phyloP scores from a whole-genome alignment of 225 moss, liverwort and hornwort genomes.

The Lunularia cruciata region DNA sequence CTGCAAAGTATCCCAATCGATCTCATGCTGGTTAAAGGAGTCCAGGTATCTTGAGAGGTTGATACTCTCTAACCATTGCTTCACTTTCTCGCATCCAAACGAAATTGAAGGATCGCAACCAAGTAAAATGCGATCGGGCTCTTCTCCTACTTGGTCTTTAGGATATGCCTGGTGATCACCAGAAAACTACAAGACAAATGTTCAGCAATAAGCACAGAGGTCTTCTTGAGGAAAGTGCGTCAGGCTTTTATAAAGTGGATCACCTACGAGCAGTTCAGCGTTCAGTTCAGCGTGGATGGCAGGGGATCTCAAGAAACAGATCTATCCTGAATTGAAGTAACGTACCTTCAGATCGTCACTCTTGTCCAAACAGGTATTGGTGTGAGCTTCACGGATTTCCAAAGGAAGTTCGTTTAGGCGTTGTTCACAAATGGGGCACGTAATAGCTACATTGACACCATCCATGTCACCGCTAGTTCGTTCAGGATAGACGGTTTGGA shows the following conservation, averaged over 20 bases:
- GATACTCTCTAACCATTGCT: slow-evolving; percentile 64
- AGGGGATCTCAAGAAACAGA: too few species aligned
- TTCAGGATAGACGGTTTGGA: neutral
- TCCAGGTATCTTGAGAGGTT: slow-evolving; percentile 67
- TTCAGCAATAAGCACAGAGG: too few species aligned
- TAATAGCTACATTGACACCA: slow-evolving; percentile 4
- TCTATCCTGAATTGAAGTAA: too few species aligned
- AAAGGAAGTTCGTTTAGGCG: slow-evolving; percentile 38
- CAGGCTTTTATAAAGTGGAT: too few species aligned
- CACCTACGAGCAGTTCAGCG: too few species aligned
- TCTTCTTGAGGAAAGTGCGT: too few species aligned
- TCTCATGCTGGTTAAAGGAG: slow-evolving; percentile 78
- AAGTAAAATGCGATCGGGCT: slow-evolving; percentile 2
- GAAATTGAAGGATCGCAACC: slow-evolving; percentile 28
- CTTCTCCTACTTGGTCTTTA: neutral
- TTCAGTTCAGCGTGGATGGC: too few species aligned
- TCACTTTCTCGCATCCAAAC: slow-evolving; percentile 52
- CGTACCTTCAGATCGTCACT: slow-evolving; percentile 28
- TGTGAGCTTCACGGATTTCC: slow-evolving; percentile 56
- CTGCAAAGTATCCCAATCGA: slow-evolving; percentile 92
- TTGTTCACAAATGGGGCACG: slow-evolving; percentile 61
- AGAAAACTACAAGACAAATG: too few species aligned
- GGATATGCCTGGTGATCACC: neutral
- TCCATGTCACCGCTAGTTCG: neutral
- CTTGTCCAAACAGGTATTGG: slow-evolving; percentile 60